Evolutionary conservation across 2,329 filamentous ascomycete species (phyloP).

Genomic region (Neofusicoccum ribis): DNA sequence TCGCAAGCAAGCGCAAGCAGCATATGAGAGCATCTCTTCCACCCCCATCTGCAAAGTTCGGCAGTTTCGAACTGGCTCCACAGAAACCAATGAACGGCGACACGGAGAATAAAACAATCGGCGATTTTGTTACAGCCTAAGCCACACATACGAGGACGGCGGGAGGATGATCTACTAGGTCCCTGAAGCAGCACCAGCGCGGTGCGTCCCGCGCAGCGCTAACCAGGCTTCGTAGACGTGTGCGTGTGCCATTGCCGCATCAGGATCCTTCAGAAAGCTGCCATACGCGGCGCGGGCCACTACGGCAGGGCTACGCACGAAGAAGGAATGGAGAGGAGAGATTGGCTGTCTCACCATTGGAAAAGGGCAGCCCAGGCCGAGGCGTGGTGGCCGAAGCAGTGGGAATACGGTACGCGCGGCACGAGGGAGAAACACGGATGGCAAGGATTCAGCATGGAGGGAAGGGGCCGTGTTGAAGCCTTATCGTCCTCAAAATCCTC

Average conservation of each 20-base stretch:
- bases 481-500: no score
- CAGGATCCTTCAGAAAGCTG: not conserved
- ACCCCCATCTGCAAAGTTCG: not conserved
- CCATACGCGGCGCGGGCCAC: not conserved
- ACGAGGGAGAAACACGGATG: no score
- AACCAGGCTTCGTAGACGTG: not conserved
- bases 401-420: no score
- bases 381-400: not conserved
- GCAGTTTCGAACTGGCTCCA: not conserved
- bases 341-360: not conserved
- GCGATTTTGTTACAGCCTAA: not conserved
- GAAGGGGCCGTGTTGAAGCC: no score
- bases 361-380: not conserved
- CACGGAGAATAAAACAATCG: not conserved
- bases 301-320: not conserved
- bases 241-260: not conserved
- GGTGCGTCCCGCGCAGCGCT: constrained; percentile 1
- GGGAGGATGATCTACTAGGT: not conserved
- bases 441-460: no score
- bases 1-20: not conserved
- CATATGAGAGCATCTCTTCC: not conserved
- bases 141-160: not conserved
- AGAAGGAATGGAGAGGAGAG: not conserved
- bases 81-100: not conserved
- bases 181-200: not conserved